Evolutionary conservation across 139 green algal species (phyloP), one percentile per base, ranked within the genome.

Genomic region (Tetradesmus obliquus): DNA sequence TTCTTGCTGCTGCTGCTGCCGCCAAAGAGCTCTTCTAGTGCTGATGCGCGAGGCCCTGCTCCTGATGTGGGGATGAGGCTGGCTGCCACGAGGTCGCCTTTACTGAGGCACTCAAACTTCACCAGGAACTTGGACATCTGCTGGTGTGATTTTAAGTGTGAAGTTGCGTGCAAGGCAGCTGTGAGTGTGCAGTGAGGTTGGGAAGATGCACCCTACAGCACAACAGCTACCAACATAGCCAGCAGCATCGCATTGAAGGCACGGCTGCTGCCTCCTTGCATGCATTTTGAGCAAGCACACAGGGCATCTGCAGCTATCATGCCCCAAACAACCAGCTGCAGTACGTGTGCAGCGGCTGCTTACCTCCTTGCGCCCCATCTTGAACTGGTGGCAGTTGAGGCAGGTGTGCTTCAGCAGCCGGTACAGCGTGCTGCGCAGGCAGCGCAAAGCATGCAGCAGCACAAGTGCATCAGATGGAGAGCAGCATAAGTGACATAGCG

Each of bases 341-440:
- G 5, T 24, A 3, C 0, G 15, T 7, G 3, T 17, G n/a, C 66
- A 76, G 66, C 66, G 3, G 66, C 17, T 24, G 76, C 91, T 86
- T 90, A 99, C 96, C 93, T 97, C 94, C 7, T 91, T 89, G 1
- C 92, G 87, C 13, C 86, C 87, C 95, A 98, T 97, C 72, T 97
- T 97, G 83, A 99, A 96, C 69, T 96, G 94, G 95, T 97, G 97
- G 95, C 98, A 99, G 96, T 98, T 89, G 71, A 98, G 91, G 95
- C 98, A 99, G 15, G 95, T 97, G 92, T 93, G 95, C 9, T 95
- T 93, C 55, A 99, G 91, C 93, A 99, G 95, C 91, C 98, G 97
- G 94, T 98, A 97, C 80, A 99, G 88, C 45, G 95, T 96, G 66
- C 96, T 98, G 96, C 69, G 71, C 55, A 3, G 17, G 12, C 66